A percentile compares a stretch with the other conserved stretches of the same genome.
Conservation (phyloP, 164 flowering plant species). For the Saururus chinensis region DNA sequence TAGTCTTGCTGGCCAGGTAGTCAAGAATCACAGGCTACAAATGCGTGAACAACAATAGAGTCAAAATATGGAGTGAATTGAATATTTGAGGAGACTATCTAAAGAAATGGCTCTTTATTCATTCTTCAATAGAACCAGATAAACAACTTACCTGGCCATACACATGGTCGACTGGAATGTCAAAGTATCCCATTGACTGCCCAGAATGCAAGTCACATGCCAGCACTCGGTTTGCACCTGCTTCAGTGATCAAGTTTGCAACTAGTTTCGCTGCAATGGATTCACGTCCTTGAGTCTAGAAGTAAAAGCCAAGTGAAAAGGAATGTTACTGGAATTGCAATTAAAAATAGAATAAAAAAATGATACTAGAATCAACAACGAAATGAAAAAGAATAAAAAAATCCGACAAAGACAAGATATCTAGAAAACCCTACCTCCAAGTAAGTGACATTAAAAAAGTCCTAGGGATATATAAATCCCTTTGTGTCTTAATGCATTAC, state of each 20-base stretch:
- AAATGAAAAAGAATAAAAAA: too few relatives aligned
- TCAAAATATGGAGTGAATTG: neutral
- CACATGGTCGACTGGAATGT: constrained; percentile 96
- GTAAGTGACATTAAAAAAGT: too few relatives aligned
- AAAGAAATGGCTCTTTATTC: neutral
- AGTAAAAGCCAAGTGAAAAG: neutral
- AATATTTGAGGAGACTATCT: too few relatives aligned
- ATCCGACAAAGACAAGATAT: too few relatives aligned
- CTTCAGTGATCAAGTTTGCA: constrained; percentile 90
- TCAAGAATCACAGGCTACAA: constrained; percentile 89
- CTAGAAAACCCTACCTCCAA: neutral
- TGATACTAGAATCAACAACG: neutral
- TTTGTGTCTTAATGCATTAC: too few relatives aligned
- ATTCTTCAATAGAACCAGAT: neutral
- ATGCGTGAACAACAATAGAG: constrained; percentile 2
- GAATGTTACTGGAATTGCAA: neutral
- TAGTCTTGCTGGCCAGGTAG: constrained; percentile 91
- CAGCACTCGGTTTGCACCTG: constrained; percentile 94
- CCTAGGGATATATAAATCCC: neutral
- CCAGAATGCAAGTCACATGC: constrained; percentile 99
- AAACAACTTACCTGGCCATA: constrained; percentile 64
- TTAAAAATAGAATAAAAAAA: neutral
- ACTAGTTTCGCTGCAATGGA: constrained; percentile 99
- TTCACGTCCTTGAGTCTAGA: constrained; percentile 97
- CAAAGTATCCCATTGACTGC: constrained; percentile 98